Base-by-base conservation (phyloP, 2,329 filamentous ascomycete genomes). In the Colletotrichum filicis region DNA sequence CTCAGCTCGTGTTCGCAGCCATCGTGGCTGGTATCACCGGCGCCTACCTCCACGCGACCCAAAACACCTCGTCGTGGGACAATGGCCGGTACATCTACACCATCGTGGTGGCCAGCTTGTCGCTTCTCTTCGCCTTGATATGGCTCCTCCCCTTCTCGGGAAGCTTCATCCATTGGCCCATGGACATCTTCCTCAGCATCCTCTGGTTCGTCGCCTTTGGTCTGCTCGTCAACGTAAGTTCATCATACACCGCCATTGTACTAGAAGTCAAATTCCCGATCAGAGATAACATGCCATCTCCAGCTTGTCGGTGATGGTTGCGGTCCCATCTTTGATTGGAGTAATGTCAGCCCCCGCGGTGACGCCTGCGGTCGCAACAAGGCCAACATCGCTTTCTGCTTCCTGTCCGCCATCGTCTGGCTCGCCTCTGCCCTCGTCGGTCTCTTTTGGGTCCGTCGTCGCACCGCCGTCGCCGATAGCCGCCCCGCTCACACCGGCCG, bases 81-180 rank as follows among this genome's bases (percentile, higher is more conserved):
- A 83, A 89, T 52, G 91, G 87, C 46, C 91, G 93, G 69, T 91
- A 92, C 84, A 94, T 95, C 83, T 95, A 94, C 85, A 90, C 92
- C 58, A 89, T 93, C 78, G 89, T 94, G 22, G 87, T 95, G 52
- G 92, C 94, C 3, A 91, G 87, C 24, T 78, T 95, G 22, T 90
- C 91, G 14, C 90, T 95, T 67, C 80, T 95, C 53, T 84, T 94
- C n/a, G 86, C 90, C 5, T 82, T 95, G 30, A 80, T 95, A 74
- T 94, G 93, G 90, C 86, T 95, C 32, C 86, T 95, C 53, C 94
- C 94, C 2, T 93, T 94, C 79, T 88, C 90, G 2, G 84, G 85
- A 63, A 88, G 86, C 59, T 94, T 95, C 81, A 87, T 91, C 74
- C 88, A 92, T 81, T 95, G 92, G 88, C 92, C 92, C 0, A 84